Conservation (phyloP, 352 stramenopile species). For the Pythium sukuiense region DNA sequence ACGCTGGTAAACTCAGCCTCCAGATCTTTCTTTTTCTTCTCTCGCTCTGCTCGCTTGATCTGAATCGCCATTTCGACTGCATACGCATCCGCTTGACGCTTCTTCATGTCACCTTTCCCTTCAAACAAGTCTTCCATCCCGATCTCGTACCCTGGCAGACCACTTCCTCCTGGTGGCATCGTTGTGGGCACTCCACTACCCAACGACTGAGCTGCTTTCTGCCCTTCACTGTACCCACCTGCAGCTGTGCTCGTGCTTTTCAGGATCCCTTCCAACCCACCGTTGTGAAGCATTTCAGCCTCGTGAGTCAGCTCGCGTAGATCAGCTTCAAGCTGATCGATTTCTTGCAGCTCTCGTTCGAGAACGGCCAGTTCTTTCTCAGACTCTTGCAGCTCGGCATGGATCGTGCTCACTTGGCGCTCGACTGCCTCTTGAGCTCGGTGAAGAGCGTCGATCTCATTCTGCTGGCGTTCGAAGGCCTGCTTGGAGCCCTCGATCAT, state of each 20-base stretch:
- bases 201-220: constrained; percentile 36
- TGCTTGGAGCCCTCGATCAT: constrained; percentile 94
- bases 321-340: constrained; percentile 91
- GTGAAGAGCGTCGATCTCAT: constrained; percentile 91
- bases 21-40: constrained; percentile 91
- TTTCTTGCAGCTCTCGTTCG: constrained; percentile 90
- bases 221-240: background rate
- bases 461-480: constrained; percentile 91
- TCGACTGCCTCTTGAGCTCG: constrained; percentile 89
- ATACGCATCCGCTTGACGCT: constrained; percentile 81
- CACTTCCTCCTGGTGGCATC: background rate
- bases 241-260: constrained; percentile 24
- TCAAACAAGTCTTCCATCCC: constrained; percentile 54
- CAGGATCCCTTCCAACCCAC: constrained; percentile 56
- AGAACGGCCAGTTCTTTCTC: constrained; percentile 90
- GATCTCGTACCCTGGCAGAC: constrained; percentile 40
- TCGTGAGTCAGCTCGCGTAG: constrained; percentile 92
- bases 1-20: constrained; percentile 91
- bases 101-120: constrained; percentile 40
- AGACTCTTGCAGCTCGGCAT: constrained; percentile 88
- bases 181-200: constrained; percentile 44
- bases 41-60: constrained; percentile 90
- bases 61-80: constrained; percentile 93
- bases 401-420: constrained; percentile 86
- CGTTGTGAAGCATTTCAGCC: constrained; percentile 75